Evolutionary conservation across 495 filamentous ascomycete genomes (phyloP).

Genomic region (Aspergillus sclerotiicarbonarius): DNA sequence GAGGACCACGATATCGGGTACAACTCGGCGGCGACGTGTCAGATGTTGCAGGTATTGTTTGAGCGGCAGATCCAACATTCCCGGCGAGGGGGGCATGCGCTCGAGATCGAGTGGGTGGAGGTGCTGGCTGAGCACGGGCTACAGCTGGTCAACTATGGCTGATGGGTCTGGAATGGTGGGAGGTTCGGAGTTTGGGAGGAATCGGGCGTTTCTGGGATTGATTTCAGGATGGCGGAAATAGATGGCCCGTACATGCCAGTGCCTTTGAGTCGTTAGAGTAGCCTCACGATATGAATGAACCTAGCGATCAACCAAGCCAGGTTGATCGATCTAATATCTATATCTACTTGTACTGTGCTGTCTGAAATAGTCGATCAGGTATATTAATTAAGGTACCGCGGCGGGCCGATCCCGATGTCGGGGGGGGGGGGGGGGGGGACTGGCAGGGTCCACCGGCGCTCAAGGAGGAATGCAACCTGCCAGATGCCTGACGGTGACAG

Average conservation of each 20-base stretch:
- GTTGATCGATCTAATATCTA: no score
- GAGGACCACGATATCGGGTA: constrained; percentile 52
- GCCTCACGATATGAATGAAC: not conserved
- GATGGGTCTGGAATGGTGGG: constrained; percentile 7
- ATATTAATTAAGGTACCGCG: not conserved
- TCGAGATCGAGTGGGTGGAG: constrained; percentile 47
- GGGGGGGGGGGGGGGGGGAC: not conserved
- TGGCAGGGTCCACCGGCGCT: no score
- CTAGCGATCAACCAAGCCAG: not conserved
- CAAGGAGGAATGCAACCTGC: no score
- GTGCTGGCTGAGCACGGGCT: constrained; percentile 41
- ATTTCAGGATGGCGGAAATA: not conserved
- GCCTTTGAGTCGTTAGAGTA: not conserved
- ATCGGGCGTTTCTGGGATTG: not conserved
- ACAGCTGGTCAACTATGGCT: constrained; percentile 45
- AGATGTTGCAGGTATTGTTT: constrained; percentile 50
- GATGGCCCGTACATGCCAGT: not conserved
- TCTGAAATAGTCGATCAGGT: not conserved
- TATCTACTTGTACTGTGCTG: no score
- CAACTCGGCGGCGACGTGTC: constrained; percentile 44
- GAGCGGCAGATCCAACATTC: constrained; percentile 44
- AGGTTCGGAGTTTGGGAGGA: no score
- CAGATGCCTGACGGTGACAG: no score
- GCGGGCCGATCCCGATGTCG: not conserved
- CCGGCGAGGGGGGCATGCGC: constrained; percentile 33